A percentile compares a stretch with the other conserved stretches of the same genome.
phyloP scores from a whole-genome alignment of 352 stramenopile genomes.

The Phytophthora palmivora region DNA sequence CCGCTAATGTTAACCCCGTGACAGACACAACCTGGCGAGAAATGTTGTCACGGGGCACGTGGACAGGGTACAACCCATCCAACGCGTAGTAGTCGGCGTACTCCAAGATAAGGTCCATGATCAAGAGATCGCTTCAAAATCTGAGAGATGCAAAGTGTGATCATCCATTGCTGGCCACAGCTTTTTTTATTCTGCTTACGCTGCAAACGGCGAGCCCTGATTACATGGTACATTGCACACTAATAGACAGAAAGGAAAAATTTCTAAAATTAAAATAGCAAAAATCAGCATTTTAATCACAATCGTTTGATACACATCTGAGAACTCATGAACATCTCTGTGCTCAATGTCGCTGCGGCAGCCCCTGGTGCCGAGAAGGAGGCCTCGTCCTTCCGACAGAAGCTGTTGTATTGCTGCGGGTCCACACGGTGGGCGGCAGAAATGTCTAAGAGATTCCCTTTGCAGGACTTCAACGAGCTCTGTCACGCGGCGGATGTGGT shows the following conservation, averaged over 20 bases:
- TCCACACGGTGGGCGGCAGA: conserved; percentile 55
- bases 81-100: conserved; percentile 54
- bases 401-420: conserved; percentile 71
- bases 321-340: conserved; percentile 37
- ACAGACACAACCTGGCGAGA: conserved; percentile 60
- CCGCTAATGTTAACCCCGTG: conserved; percentile 55
- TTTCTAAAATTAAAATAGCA: too few relatives aligned
- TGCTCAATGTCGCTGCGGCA: conserved; percentile 51
- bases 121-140: conserved; percentile 2
- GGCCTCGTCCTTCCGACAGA: conserved; percentile 40
- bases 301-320: too few relatives aligned
- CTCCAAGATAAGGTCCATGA: conserved; percentile 74
- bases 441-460: conserved; percentile 51
- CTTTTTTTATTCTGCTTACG: too few relatives aligned
- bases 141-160: conserved; percentile 15
- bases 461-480: conserved; percentile 48
- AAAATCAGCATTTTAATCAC: too few relatives aligned
- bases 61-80: conserved; percentile 59
- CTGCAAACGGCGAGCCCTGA: too few relatives aligned
- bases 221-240: too few relatives aligned
- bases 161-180: not conserved
- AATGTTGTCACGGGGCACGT: conserved; percentile 50
- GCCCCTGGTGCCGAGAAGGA: conserved; percentile 23
- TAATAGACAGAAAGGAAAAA: too few relatives aligned
- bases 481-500: conserved; percentile 49